Evolutionary conservation across 202 grass and related monocot species (phyloP).

Genomic region (Alloteropsis angusta): DNA sequence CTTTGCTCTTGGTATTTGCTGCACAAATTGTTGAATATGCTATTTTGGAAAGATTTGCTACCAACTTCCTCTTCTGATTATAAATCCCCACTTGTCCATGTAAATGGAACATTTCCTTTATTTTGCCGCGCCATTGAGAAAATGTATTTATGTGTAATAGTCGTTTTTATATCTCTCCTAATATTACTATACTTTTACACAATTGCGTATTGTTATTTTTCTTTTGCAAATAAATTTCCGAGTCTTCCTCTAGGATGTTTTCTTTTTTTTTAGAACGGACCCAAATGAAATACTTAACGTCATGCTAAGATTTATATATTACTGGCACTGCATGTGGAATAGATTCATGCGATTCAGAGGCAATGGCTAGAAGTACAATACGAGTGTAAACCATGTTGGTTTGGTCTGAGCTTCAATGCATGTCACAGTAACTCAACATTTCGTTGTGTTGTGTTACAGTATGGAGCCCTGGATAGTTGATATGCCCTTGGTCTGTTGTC

Average conservation of each 20-base stretch:
- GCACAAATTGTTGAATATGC: slow-evolving; percentile 76
- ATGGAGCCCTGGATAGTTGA: slow-evolving; percentile 1
- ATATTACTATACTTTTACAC: slow-evolving; percentile 4
- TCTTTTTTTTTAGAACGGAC: not conserved
- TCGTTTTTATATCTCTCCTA: not conserved
- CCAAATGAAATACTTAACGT: not conserved
- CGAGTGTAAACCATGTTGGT: not conserved
- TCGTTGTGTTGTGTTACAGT: not conserved
- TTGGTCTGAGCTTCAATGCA: not conserved
- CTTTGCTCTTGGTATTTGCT: slow-evolving; percentile 94
- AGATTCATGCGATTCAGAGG: not conserved
- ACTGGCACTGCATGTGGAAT: not conserved
- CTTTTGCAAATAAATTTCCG: not conserved
- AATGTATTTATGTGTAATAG: not conserved
- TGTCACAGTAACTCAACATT: not conserved
- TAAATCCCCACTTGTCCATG: slow-evolving; percentile 1
- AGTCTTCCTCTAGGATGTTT: not conserved
- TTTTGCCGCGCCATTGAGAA: not conserved
- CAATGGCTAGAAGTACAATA: not conserved
- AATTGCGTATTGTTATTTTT: not conserved
- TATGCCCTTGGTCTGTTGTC: slow-evolving; percentile 11
- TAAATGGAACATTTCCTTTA: not conserved
- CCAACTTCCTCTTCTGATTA: not conserved
- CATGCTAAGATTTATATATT: not conserved
- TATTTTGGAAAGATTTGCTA: slow-evolving; percentile 22